Evolutionary conservation across 139 green algal species (phyloP).

Genomic region (Gonium pectorale): DNA sequence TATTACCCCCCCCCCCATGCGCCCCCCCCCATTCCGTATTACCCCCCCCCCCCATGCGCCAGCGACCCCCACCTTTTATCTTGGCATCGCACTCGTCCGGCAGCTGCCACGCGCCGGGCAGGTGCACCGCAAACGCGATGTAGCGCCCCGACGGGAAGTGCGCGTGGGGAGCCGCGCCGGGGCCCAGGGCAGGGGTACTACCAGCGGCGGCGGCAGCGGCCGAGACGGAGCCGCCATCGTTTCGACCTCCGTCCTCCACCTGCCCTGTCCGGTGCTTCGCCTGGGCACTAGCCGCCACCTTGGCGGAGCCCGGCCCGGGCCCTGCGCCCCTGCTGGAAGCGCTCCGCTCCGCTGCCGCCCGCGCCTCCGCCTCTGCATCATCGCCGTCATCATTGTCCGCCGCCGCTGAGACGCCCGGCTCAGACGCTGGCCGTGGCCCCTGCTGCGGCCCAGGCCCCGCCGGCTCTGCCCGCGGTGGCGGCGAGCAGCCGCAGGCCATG

Average conservation of each 20-base stretch:
- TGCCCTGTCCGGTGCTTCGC: background rate
- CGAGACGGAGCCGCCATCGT: too few relatives aligned
- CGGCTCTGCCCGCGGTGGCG: too few relatives aligned
- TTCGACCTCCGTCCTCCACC: too few relatives aligned
- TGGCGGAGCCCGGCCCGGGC: background rate
- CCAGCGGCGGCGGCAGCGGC: too few relatives aligned
- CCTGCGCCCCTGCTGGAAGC: background rate
- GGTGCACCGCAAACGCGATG: conserved; percentile 17
- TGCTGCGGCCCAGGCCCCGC: background rate
- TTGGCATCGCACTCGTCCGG: background rate
- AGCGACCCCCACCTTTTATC: background rate
- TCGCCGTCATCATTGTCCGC: background rate
- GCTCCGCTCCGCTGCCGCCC: background rate
- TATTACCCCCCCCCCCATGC: too few relatives aligned
- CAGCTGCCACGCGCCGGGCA: conserved; percentile 14
- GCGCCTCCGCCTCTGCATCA: background rate
- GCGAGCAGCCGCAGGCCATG: too few relatives aligned
- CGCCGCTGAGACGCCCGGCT: background rate
- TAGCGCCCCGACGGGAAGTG: conserved; percentile 2
- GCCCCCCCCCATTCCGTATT: too few relatives aligned
- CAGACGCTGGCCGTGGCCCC: too few relatives aligned
- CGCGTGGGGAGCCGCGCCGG: background rate
- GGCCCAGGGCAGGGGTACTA: background rate
- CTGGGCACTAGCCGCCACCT: background rate
- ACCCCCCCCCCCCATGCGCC: background rate